phyloP scores from a whole-genome alignment of 257 asterid genomes.

The Echites panduratus region DNA sequence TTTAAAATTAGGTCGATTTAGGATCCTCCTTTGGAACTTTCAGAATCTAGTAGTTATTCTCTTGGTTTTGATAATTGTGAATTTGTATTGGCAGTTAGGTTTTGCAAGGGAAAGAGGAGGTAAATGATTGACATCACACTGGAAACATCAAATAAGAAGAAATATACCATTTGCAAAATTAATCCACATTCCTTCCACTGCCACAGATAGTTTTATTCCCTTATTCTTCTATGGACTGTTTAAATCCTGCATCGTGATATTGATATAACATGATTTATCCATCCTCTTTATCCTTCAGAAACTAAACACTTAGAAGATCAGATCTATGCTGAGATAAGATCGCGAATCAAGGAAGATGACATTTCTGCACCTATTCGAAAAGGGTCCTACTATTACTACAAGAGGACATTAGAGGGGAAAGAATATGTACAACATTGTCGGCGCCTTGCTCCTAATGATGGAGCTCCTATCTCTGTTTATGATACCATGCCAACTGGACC shows the following conservation, averaged over 20 bases:
- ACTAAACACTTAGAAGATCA: conserved; percentile 69
- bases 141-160: neutral
- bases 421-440: conserved; percentile 79
- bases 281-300: conserved; percentile 33
- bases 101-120: neutral
- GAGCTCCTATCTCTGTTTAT: conserved; percentile 46
- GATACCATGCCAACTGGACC: conserved; percentile 82
- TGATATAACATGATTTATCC: neutral
- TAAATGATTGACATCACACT: neutral
- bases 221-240: neutral
- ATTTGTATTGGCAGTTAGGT: neutral
- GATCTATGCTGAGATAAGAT: conserved; percentile 71
- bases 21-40: neutral
- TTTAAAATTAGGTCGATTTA: neutral
- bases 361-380: conserved; percentile 62
- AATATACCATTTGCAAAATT: neutral
- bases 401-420: conserved; percentile 80
- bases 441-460: conserved; percentile 45
- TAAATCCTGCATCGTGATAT: neutral
- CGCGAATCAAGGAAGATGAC: conserved; percentile 88
- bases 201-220: neutral
- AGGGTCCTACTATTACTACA: conserved; percentile 76
- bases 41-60: neutral
- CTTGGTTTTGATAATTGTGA: neutral
- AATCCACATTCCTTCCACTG: neutral